Evolutionary conservation across 2,329 filamentous ascomycete genomes (phyloP).

Genomic region (Exophiala viscosa): DNA sequence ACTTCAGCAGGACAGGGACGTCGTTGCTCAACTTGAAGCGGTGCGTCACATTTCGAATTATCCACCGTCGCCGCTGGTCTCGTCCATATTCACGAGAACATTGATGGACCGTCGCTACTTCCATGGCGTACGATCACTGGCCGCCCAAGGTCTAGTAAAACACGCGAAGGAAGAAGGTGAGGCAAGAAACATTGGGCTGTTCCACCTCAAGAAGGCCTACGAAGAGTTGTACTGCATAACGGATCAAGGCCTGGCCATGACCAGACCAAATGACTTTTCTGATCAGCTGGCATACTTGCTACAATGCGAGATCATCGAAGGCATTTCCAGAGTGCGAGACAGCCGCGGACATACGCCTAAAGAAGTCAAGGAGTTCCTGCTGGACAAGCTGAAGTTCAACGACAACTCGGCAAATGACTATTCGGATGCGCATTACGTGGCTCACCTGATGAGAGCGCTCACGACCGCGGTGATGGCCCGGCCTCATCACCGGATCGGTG

Average conservation of each 20-base stretch:
- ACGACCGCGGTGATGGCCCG: slow-evolving; percentile 52
- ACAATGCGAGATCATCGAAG: slow-evolving; percentile 75
- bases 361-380: slow-evolving; percentile 74
- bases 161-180: slow-evolving; percentile 63
- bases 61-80: slow-evolving; percentile 72
- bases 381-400: slow-evolving; percentile 87
- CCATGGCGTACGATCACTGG: slow-evolving; percentile 83
- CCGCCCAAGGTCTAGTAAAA: slow-evolving; percentile 71
- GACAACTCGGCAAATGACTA: slow-evolving; percentile 87
- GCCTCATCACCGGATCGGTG: slow-evolving; percentile 35
- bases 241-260: slow-evolving; percentile 62
- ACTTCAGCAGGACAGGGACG: slow-evolving; percentile 92
- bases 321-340: slow-evolving; percentile 75
- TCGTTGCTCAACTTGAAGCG: slow-evolving; percentile 76
- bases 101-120: slow-evolving; percentile 91
- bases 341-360: slow-evolving; percentile 71
- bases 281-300: slow-evolving; percentile 82
- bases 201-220: slow-evolving; percentile 81
- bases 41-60: slow-evolving; percentile 69
- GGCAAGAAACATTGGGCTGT: slow-evolving; percentile 71
- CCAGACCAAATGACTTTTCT: slow-evolving; percentile 83
- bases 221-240: slow-evolving; percentile 83
- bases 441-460: slow-evolving; percentile 67
- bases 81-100: slow-evolving; percentile 84
- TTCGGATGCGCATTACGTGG: slow-evolving; percentile 86